phyloP scores from a whole-genome alignment of 2,329 filamentous ascomycete species.

The Fusarium sp. region DNA sequence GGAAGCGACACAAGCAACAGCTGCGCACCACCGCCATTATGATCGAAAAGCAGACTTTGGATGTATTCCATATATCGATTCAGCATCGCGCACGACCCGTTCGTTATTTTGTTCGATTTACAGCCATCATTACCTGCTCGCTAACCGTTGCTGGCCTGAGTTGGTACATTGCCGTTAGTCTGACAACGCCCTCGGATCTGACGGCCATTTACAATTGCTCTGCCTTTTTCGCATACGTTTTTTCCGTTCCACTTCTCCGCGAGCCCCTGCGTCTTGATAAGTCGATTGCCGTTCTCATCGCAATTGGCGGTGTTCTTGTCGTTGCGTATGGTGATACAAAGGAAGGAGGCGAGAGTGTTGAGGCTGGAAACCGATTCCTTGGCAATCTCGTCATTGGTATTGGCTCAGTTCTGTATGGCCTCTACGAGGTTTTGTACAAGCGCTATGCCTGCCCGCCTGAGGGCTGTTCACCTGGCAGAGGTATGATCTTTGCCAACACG shows the following conservation, averaged over 20 bases:
- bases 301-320: constrained; percentile 90
- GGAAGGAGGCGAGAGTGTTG: constrained; percentile 56
- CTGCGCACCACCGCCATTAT: constrained; percentile 75
- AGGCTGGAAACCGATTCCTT: constrained; percentile 75
- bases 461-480: constrained; percentile 84
- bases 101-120: constrained; percentile 83
- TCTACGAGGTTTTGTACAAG: constrained; percentile 99
- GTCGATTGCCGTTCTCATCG: constrained; percentile 85
- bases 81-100: constrained; percentile 57
- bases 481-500: constrained; percentile 94
- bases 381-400: constrained; percentile 94
- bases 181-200: constrained; percentile 92
- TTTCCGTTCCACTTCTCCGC: constrained; percentile 88
- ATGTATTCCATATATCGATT: constrained; percentile 64
- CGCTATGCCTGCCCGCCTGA: constrained; percentile 92
- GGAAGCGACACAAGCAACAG: constrained; percentile 71
- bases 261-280: constrained; percentile 89
- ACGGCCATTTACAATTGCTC: constrained; percentile 99
- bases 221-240: constrained; percentile 98
- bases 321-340: constrained; percentile 90
- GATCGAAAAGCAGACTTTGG: constrained; percentile 83
- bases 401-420: constrained; percentile 91
- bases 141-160: constrained; percentile 91
- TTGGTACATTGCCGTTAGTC: constrained; percentile 95
- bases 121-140: constrained; percentile 83